phyloP scores from a whole-genome alignment of 805 yeast species.

The Saccharomyces kudriavzevii region DNA sequence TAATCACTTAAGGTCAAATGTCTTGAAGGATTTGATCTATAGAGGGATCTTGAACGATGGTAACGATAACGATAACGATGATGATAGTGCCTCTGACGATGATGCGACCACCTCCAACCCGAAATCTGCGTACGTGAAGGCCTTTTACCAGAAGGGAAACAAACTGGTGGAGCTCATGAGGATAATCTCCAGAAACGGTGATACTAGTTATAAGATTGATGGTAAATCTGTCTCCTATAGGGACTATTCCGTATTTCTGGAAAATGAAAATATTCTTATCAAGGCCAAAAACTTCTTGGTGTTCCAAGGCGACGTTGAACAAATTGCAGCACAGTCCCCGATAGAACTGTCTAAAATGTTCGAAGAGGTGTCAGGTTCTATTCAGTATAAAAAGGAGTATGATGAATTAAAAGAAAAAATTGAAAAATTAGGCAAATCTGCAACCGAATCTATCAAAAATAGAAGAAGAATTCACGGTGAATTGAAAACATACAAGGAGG shows the following conservation, averaged over 20 bases:
- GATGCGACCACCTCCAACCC: slow-evolving; percentile 18
- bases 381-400: slow-evolving; percentile 58
- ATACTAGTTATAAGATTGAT: slow-evolving; percentile 62
- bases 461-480: slow-evolving; percentile 67
- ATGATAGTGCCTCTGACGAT: slow-evolving; percentile 10
- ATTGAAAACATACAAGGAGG: slow-evolving; percentile 68
- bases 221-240: slow-evolving; percentile 50
- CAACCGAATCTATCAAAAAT: slow-evolving; percentile 57
- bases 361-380: slow-evolving; percentile 80
- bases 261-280: slow-evolving; percentile 71
- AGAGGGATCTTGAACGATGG: slow-evolving; percentile 43
- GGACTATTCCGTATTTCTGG: slow-evolving; percentile 59
- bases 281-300: slow-evolving; percentile 89
- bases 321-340: slow-evolving; percentile 81
- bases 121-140: slow-evolving; percentile 64
- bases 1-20: slow-evolving; percentile 63
- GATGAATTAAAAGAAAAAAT: slow-evolving; percentile 54
- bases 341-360: slow-evolving; percentile 61
- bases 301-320: slow-evolving; percentile 95
- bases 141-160: slow-evolving; percentile 55
- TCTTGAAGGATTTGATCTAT: slow-evolving; percentile 69
- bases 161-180: slow-evolving; percentile 55
- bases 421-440: slow-evolving; percentile 55
- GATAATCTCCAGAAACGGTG: slow-evolving; percentile 48
- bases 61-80: slow-evolving; percentile 22